These are phyloP conservation scores for Anthostomella pinea DNA, from an alignment of 2,329 filamentous ascomycete genomes.

Conservation along the genomic window DNA sequence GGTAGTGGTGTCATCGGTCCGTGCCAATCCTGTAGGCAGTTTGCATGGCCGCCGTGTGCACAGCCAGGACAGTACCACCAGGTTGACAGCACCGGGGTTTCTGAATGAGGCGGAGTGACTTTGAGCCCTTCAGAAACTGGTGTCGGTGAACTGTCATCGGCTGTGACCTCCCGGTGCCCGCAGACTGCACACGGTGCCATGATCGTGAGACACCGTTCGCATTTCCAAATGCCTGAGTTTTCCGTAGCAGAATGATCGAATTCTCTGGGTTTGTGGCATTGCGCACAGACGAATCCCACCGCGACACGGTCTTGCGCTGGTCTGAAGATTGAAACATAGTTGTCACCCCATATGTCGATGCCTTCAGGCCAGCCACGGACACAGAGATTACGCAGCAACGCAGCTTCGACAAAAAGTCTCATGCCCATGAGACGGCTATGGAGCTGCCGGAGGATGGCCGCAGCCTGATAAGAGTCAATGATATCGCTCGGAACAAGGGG, in stretches of 20 bases:
- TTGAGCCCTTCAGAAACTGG: conserved; percentile 23
- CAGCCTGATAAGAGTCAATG: conserved; percentile 55
- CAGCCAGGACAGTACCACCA: conserved; percentile 67
- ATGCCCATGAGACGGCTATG: conserved; percentile 59
- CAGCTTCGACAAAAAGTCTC: conserved; percentile 58
- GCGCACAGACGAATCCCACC: conserved; percentile 52
- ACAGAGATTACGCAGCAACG: conserved; percentile 60
- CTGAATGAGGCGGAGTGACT: conserved; percentile 5
- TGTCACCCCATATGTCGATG: conserved; percentile 51
- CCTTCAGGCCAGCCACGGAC: conserved; percentile 54
- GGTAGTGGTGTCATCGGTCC: conserved; percentile 28
- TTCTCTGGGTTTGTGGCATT: conserved; percentile 56
- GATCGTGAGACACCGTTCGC: conserved; percentile 51
- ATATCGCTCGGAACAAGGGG: conserved; percentile 54
- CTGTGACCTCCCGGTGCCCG: conserved; percentile 48
- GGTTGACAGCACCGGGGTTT: conserved; percentile 36
- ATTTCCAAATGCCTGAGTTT: conserved; percentile 51
- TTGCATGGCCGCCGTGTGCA: conserved; percentile 59
- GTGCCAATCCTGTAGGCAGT: conserved; percentile 61
- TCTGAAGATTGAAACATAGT: conserved; percentile 53
- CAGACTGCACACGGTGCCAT: conserved; percentile 61
- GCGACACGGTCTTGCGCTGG: conserved; percentile 54
- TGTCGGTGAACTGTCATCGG: conserved; percentile 31
- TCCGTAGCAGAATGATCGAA: conserved; percentile 44
- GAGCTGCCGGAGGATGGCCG: conserved; percentile 56